A percentile compares a stretch with the other conserved stretches of the same genome.
Evolutionary conservation across 495 filamentous ascomycete species (phyloP).

Genomic region (Parathielavia hyrcaniae): DNA sequence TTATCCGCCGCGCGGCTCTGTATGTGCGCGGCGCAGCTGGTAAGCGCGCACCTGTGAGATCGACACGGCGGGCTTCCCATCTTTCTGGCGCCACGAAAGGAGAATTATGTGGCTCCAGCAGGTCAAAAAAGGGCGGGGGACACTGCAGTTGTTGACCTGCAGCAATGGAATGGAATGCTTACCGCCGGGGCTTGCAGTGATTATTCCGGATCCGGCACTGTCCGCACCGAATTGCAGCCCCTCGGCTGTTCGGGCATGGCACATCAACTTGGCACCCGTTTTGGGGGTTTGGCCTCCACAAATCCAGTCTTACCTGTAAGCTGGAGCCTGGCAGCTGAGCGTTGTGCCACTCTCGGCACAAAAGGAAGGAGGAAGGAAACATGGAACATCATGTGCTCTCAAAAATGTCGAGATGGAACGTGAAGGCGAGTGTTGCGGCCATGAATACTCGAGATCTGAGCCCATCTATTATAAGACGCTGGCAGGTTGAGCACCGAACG

Average conservation of each 20-base stretch:
- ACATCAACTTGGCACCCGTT: neutral
- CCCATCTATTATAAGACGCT: neutral
- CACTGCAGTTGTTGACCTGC: neutral
- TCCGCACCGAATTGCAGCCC: neutral
- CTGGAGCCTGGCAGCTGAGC: constrained; percentile 7
- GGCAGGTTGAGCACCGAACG: neutral
- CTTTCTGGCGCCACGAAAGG: neutral
- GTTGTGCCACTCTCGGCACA: neutral
- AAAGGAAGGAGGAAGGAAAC: neutral
- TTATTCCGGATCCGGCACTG: neutral
- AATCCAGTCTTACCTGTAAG: neutral
- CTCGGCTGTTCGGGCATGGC: neutral
- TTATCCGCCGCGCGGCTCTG: neutral
- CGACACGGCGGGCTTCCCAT: neutral
- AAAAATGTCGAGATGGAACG: neutral
- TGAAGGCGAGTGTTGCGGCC: no score
- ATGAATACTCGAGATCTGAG: no score
- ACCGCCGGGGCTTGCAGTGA: neutral
- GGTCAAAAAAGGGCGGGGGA: neutral
- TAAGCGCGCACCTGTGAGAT: neutral
- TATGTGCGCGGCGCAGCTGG: constrained; percentile 2
- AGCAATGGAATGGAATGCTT: neutral
- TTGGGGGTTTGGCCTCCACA: no score
- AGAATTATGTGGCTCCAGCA: no score
- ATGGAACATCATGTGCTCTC: no score